These are phyloP conservation scores for Zygotorulaspora sp. DNA, from an alignment of 805 yeast genomes.

Conservation along the genomic window DNA sequence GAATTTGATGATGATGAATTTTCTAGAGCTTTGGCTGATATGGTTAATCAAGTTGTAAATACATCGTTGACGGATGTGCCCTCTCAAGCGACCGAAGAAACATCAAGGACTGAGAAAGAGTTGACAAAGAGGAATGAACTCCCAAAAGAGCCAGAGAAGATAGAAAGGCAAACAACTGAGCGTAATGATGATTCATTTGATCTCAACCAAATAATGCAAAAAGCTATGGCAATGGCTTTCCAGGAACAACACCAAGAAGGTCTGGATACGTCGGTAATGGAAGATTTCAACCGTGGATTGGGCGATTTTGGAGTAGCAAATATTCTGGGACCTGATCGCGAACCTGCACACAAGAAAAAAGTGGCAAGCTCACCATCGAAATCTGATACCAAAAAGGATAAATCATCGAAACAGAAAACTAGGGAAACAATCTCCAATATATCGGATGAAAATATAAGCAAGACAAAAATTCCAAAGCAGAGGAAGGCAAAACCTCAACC, in stretches of 20 bases:
- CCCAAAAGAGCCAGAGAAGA: conserved; percentile 2
- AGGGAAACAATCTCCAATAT: conserved; percentile 3
- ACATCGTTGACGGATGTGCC: conserved; percentile 24
- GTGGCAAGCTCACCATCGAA: too few species aligned
- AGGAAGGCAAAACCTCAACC: conserved; percentile 12
- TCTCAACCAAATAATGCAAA: conserved; percentile 68
- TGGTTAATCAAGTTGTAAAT: conserved; percentile 53
- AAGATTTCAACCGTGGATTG: conserved; percentile 29
- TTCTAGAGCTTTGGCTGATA: conserved; percentile 51
- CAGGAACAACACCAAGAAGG: conserved; percentile 41
- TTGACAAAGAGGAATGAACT: background rate
- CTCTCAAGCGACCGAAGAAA: conserved; percentile 6
- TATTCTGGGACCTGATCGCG: conserved; percentile 15
- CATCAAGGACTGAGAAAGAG: conserved; percentile 1
- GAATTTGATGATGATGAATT: conserved; percentile 35
- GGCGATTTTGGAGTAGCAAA: conserved; percentile 23
- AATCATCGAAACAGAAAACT: conserved; percentile 1
- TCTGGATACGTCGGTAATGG: conserved; percentile 23
- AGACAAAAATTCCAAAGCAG: background rate
- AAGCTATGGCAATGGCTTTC: conserved; percentile 73
- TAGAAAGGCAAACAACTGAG: conserved; percentile 9
- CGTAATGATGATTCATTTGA: conserved; percentile 47
- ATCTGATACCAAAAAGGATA: conserved; percentile 6
- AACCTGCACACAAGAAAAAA: conserved; percentile 28
- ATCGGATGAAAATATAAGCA: background rate